Base-by-base conservation (phyloP, 768 basidiomycete genomes). In the Termitomyces eurrhizus region DNA sequence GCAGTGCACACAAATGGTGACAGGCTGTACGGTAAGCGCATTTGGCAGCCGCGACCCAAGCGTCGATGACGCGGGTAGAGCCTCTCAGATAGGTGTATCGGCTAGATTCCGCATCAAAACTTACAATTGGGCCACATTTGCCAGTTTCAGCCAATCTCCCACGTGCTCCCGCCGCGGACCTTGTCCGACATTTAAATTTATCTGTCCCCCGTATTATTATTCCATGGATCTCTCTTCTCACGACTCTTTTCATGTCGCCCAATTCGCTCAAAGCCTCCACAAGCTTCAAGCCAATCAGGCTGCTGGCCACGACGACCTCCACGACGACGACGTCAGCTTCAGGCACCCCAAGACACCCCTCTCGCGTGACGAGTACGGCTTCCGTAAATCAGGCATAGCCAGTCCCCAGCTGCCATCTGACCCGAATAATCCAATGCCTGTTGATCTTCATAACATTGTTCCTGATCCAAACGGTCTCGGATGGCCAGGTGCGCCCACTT, bases 321-420 rank as follows among this genome's bases (percentile, higher is more conserved):
- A 49, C 44, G 49, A 62, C 33, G 48, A 62, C 46, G 49, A 37
- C 33, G 56, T 52, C 33, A 46, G 60, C 56, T 57, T 18, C 57
- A 59, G 55, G 54, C 56, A 52, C 58, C 62, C 56, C 12, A 66
- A 45, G 55, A 64, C 63, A 5, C 72, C 82, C 57, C 78, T 76
- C 60, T 74, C 81, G 24, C 80, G 81, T 57, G 93, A 94, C 56
- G 92, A 90, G 56, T 93, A 92, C 73, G 93, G 92, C 57, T 93
- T 93, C 73, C 84, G 90, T 12, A 73, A 82, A 37, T 93, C 91
- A 9, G 89, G 88, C 4, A 69, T 81, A 46, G 81, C 83, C 46
- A 90, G 88, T 11, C 92, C 89, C 50, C 75, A 79, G 21, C 74
- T 71, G 6, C 70, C 70, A 42, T 64, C 73, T 26, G 66, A 69